Evolutionary conservation across 1,284 basidiomycete genomes (phyloP), one percentile per base, ranked within the genome.

Genomic region (Cryptococcus sp.): DNA sequence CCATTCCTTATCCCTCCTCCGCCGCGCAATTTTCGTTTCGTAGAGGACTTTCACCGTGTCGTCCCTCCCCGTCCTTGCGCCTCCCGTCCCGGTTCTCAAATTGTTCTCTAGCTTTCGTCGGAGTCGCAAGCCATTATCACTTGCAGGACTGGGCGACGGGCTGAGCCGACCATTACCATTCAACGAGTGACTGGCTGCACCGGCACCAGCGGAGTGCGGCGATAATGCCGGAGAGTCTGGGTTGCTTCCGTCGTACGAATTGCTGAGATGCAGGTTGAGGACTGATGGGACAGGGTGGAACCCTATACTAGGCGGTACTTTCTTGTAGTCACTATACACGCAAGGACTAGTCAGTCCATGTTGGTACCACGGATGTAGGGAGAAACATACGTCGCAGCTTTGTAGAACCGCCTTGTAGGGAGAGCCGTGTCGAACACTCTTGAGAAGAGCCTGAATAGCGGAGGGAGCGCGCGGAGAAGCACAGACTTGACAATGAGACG

Each of bases 261-360:
- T 13, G 13, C 8, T 8, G 8, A 35, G 31, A 35, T 88, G 84
- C 15, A 95, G 81, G 73, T 94, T 89, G 55, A 94, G 88, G 40
- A 95, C 86, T 72, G 87, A 90, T 6, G 93, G 93, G 64, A 94
- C 87, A 0, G 90, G 82, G 47, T 85, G 85, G 53, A 94, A 79
- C 52, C 72, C 65, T n/a, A 88, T 84, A 19, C 52, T 59, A 6
- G 82, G 81, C 0, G 88, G 89, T 0, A 88, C 84, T 44, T 77
- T 82, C 41, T 82, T 83, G 76, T 93, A 93, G 68, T 91, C 72
- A 7, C 77, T 79, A 57, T 5, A 8, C 5, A 19, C 35, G 41
- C 15, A 3, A 40, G 31, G 31, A 35, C 31, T 10, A n/a, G 42
- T 52, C n/a, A 57, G 54, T 22, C n/a, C 47, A 50, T 31, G 50